Percentiles rank a stretch among this genome's conserved stretches.
Evolutionary conservation across 495 filamentous ascomycete genomes (phyloP).

Genomic region (Extremus antarcticus): DNA sequence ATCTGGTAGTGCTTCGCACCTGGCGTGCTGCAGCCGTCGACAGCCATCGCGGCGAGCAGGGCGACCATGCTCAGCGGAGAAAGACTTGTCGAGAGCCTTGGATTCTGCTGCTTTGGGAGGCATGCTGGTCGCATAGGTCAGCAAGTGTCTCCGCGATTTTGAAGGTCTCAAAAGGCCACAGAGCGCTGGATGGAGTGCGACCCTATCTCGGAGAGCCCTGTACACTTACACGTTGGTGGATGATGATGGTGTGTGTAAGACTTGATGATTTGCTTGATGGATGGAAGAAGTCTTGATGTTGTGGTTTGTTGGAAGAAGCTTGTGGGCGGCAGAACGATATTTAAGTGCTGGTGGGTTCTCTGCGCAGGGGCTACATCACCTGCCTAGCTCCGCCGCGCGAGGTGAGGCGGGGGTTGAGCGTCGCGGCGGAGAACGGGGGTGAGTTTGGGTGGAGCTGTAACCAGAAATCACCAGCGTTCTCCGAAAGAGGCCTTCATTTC

Average conservation of each 20-base stretch:
- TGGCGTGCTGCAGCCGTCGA: background rate
- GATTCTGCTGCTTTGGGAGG: background rate
- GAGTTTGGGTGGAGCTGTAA: background rate
- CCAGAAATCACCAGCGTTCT: background rate
- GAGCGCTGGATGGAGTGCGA: no score
- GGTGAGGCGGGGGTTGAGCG: background rate
- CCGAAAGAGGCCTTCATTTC: background rate
- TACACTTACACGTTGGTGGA: background rate
- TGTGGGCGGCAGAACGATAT: background rate
- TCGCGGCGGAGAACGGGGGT: background rate
- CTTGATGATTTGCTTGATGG: no score
- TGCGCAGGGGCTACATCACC: background rate
- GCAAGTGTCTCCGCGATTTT: no score
- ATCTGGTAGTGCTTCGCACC: conserved; percentile 1
- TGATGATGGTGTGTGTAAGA: background rate
- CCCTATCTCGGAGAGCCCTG: no score
- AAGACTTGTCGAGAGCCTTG: background rate
- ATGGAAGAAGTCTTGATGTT: background rate
- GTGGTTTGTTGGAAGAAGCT: background rate
- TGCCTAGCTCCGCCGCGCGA: background rate
- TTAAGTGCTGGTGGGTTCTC: no score
- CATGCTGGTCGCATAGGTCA: no score
- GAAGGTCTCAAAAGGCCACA: no score
- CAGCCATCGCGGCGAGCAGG: background rate
- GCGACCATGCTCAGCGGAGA: conserved; percentile 7